Percentiles rank a stretch among this genome's conserved stretches.
Conservation (phyloP, 345 rosid species). For the Brassica cretica region DNA sequence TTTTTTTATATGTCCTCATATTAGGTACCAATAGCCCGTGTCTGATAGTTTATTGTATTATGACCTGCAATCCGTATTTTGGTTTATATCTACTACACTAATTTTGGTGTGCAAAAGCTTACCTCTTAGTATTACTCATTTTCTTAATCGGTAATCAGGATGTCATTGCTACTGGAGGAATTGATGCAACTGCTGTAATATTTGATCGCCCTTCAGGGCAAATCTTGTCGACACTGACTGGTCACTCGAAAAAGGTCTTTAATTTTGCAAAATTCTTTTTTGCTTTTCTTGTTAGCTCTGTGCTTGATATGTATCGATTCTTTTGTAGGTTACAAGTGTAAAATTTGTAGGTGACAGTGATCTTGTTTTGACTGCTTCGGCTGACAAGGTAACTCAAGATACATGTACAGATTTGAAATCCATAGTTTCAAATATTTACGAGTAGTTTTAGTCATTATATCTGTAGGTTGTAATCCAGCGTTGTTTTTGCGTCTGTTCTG, state of each 20-base stretch:
- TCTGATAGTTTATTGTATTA: constrained; percentile 18
- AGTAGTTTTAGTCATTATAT: not conserved
- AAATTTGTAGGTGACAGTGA: constrained; percentile 73
- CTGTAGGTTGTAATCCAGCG: not conserved
- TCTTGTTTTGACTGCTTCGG: constrained; percentile 71
- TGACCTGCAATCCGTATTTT: not conserved
- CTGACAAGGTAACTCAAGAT: constrained; percentile 68
- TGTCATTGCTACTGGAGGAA: constrained; percentile 89
- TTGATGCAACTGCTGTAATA: constrained; percentile 79
- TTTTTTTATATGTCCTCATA: not conserved
- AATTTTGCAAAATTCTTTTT: not conserved
- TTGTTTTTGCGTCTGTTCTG: constrained; percentile 15
- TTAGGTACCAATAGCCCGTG: not conserved
- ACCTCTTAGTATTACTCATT: constrained; percentile 9
- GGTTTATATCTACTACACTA: not conserved
- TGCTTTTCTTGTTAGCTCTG: not conserved
- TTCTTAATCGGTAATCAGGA: constrained; percentile 50
- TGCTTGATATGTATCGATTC: constrained; percentile 17
- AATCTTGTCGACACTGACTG: constrained; percentile 79
- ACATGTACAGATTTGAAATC: not conserved
- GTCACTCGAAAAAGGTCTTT: constrained; percentile 91
- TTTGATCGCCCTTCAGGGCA: constrained; percentile 91
- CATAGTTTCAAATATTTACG: not conserved
- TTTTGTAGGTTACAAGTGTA: constrained; percentile 81
- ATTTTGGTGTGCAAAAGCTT: constrained; percentile 9